phyloP scores from a whole-genome alignment of 768 basidiomycete species.

The Pleurotus cornucopiae region DNA sequence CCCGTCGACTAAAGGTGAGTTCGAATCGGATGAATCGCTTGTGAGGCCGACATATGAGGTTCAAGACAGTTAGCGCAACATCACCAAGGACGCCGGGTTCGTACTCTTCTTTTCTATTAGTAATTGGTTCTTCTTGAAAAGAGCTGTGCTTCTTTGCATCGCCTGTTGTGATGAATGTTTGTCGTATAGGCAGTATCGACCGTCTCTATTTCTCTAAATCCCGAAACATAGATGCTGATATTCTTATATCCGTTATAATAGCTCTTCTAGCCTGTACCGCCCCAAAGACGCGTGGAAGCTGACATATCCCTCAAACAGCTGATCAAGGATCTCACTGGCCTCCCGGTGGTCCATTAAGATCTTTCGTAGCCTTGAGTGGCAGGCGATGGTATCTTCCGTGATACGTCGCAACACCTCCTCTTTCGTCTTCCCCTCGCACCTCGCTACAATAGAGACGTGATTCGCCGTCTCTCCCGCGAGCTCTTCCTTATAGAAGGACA shows the following conservation, averaged over 20 bases:
- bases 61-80: no score
- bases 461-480: constrained; percentile 7
- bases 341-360: not conserved
- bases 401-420: constrained; percentile 2
- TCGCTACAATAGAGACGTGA: constrained; percentile 9
- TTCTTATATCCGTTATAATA: not conserved
- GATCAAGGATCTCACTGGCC: not conserved
- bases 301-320: not conserved
- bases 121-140: no score
- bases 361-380: not conserved
- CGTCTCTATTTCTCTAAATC: not conserved
- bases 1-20: no score
- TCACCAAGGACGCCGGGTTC: no score
- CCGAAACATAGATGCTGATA: not conserved
- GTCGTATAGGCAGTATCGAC: no score
- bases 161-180: no score
- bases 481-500: constrained; percentile 13
- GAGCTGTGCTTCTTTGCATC: no score
- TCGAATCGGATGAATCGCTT: no score
- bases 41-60: no score
- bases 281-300: constrained; percentile 1
- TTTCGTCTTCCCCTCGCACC: constrained; percentile 6
- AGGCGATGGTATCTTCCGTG: constrained; percentile 1
- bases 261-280: not conserved
- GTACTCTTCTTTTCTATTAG: no score